Evolutionary conservation across 352 stramenopile species (phyloP).

Genomic region (Lagenidium sp.): DNA sequence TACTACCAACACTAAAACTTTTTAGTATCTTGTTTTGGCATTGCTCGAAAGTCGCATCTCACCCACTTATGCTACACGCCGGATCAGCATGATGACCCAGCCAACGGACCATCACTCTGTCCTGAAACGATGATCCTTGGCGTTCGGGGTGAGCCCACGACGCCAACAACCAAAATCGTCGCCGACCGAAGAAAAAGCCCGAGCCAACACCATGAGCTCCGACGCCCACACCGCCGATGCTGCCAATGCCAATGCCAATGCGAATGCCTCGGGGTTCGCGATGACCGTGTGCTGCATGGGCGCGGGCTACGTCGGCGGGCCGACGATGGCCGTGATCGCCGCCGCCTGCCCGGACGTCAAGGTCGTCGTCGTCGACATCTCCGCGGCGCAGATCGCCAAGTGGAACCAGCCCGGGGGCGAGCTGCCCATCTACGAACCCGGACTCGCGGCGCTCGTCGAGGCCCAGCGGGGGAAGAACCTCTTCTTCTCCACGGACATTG

Average conservation of each 20-base stretch:
- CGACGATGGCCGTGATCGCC: slow-evolving; percentile 99
- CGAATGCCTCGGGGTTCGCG: slow-evolving; percentile 30
- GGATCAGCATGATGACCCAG: too few species aligned
- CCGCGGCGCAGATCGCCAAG: slow-evolving; percentile 93
- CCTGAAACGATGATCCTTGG: too few species aligned
- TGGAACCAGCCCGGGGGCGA: slow-evolving; percentile 93
- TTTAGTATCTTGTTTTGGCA: too few species aligned
- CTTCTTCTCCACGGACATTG: slow-evolving; percentile 98
- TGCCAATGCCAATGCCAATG: slow-evolving; percentile 1
- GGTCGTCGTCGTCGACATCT: slow-evolving; percentile 97
- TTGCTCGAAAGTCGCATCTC: too few species aligned
- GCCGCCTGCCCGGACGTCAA: slow-evolving; percentile 95
- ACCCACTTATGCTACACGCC: too few species aligned
- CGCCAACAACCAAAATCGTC: too few species aligned
- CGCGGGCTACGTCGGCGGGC: slow-evolving; percentile 98
- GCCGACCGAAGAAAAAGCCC: too few species aligned
- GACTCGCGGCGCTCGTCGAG: slow-evolving; percentile 95
- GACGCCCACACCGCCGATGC: too few species aligned
- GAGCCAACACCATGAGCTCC: background rate
- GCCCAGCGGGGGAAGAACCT: slow-evolving; percentile 92
- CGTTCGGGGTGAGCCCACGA: too few species aligned
- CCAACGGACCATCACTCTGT: too few species aligned
- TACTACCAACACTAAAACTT: too few species aligned
- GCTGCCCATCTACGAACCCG: slow-evolving; percentile 99
- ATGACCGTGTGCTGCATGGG: slow-evolving; percentile 96